Evolutionary conservation across 495 filamentous ascomycete genomes (phyloP).

Genomic region (Penicillium simplicissimum): DNA sequence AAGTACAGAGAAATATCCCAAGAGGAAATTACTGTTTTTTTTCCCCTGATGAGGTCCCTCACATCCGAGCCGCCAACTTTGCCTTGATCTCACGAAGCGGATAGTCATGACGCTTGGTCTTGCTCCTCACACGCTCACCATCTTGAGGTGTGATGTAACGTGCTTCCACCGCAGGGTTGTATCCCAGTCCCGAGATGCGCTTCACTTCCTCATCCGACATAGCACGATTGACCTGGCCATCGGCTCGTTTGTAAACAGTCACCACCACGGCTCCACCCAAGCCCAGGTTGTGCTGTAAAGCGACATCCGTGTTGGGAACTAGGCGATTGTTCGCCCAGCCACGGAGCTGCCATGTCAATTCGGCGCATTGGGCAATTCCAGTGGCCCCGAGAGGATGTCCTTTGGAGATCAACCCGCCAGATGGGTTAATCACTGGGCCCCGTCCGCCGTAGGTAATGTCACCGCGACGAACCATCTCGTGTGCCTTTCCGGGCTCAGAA

Average conservation of each 20-base stretch:
- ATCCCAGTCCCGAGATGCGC: slow-evolving; percentile 61
- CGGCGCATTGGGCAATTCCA: slow-evolving; percentile 89
- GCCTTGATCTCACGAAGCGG: slow-evolving; percentile 21
- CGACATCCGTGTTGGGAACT: slow-evolving; percentile 62
- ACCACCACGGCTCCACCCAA: slow-evolving; percentile 83
- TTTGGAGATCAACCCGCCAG: slow-evolving; percentile 89
- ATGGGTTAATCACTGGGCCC: slow-evolving; percentile 78
- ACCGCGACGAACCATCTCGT: slow-evolving; percentile 84
- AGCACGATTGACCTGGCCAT: slow-evolving; percentile 53
- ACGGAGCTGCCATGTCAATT: slow-evolving; percentile 90
- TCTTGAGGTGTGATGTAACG: slow-evolving; percentile 24
- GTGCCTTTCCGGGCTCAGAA: slow-evolving; percentile 74
- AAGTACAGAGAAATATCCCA: too few species aligned
- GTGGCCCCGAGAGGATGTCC: slow-evolving; percentile 92
- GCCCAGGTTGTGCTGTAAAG: slow-evolving; percentile 84
- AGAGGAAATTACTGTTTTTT: too few species aligned
- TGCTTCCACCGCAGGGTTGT: slow-evolving; percentile 82
- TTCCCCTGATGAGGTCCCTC: neutral
- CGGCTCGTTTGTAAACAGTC: slow-evolving; percentile 74
- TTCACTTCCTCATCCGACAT: slow-evolving; percentile 54
- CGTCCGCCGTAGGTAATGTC: slow-evolving; percentile 90
- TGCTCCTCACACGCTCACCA: slow-evolving; percentile 29
- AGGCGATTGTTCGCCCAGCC: slow-evolving; percentile 91
- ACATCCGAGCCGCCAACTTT: slow-evolving; percentile 26
- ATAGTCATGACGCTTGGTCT: slow-evolving; percentile 26